Evolutionary conservation across 2,329 filamentous ascomycete species (phyloP).

Genomic region (Penicillium hordei): DNA sequence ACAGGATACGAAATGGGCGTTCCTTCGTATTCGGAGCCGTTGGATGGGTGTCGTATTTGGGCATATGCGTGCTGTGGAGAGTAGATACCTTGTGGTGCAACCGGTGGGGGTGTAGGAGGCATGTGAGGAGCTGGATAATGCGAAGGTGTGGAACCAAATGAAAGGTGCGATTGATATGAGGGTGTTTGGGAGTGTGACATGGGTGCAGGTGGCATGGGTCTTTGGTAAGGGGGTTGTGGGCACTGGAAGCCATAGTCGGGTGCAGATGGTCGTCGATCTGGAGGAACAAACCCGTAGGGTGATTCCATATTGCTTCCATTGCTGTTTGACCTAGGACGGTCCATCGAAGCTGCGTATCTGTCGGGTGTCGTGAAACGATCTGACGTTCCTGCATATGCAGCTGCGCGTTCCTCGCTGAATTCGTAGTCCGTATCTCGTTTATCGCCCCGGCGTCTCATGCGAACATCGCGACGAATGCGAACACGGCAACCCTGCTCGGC

Average conservation of each 20-base stretch:
- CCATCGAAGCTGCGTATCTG: slow-evolving; percentile 47
- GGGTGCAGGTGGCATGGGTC: slow-evolving; percentile 40
- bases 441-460: slow-evolving; percentile 80
- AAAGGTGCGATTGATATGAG: slow-evolving; percentile 43
- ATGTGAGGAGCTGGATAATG: slow-evolving; percentile 46
- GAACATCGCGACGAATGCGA: slow-evolving; percentile 88
- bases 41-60: slow-evolving; percentile 36
- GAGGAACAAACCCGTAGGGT: slow-evolving; percentile 40
- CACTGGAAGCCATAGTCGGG: slow-evolving; percentile 44
- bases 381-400: slow-evolving; percentile 44
- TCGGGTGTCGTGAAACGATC: slow-evolving; percentile 54
- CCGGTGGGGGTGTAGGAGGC: slow-evolving; percentile 45
- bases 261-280: slow-evolving; percentile 52
- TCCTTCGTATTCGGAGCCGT: slow-evolving; percentile 35
- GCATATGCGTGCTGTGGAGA: slow-evolving; percentile 39
- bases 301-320: slow-evolving; percentile 55
- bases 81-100: slow-evolving; percentile 33
- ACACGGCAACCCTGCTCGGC: slow-evolving; percentile 97
- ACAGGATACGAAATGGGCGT: slow-evolving; percentile 23
- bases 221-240: slow-evolving; percentile 35
- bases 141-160: slow-evolving; percentile 42
- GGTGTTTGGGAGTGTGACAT: slow-evolving; percentile 40
- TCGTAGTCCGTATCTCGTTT: slow-evolving; percentile 69
- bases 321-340: slow-evolving; percentile 61
- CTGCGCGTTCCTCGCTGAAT: slow-evolving; percentile 56